Conservation (phyloP, 768 basidiomycete species). For the Pulveroboletus frians region DNA sequence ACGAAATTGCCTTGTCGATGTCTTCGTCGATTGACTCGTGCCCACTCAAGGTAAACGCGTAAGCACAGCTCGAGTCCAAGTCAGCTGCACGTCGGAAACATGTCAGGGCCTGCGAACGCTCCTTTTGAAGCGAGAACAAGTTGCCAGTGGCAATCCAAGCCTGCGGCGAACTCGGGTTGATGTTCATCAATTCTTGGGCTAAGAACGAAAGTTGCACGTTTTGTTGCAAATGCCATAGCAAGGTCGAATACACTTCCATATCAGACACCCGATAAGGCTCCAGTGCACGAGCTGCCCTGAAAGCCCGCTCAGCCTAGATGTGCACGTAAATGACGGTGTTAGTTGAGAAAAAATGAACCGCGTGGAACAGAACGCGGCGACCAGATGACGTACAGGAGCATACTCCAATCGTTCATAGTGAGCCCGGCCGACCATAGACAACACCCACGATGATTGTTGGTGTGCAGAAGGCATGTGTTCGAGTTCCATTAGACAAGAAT, state of each 20-base stretch:
- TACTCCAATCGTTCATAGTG: constrained; percentile 91
- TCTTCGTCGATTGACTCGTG: constrained; percentile 98
- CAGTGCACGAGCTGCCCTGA: constrained; percentile 70
- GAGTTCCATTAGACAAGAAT: constrained; percentile 68
- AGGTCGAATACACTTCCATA: constrained; percentile 95
- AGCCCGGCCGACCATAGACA: constrained; percentile 79
- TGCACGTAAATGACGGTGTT: constrained; percentile 13
- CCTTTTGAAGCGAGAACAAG: constrained; percentile 91
- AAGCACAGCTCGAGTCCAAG: constrained; percentile 85
- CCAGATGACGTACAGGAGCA: constrained; percentile 58
- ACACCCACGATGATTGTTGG: constrained; percentile 69
- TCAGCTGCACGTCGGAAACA: constrained; percentile 92
- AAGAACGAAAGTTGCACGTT: constrained; percentile 84
- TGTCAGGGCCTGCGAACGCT: constrained; percentile 86
- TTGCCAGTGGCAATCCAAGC: constrained; percentile 98
- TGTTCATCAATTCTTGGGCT: constrained; percentile 85
- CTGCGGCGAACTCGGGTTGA: constrained; percentile 76
- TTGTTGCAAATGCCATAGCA: constrained; percentile 90
- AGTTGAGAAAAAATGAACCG: constrained; percentile 14
- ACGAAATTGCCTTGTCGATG: constrained; percentile 83
- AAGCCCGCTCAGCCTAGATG: constrained; percentile 82
- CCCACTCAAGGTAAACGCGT: constrained; percentile 93
- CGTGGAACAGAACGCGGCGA: constrained; percentile 4
- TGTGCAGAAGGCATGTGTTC: constrained; percentile 71
- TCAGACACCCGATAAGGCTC: constrained; percentile 89